Conservation (phyloP, 148 eudicot species). For the Gaultheria prostrata region DNA sequence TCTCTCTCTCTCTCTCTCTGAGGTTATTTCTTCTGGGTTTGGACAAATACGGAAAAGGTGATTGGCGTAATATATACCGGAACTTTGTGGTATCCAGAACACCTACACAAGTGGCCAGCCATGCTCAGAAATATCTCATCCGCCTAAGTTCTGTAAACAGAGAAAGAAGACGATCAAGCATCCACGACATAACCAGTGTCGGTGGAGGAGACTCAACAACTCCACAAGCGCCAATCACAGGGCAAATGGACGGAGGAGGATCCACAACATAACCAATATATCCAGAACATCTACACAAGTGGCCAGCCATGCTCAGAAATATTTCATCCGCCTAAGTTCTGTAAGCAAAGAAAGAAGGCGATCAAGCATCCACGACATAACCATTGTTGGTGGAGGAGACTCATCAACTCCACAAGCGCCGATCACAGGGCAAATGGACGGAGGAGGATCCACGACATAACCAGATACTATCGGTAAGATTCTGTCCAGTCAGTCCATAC, state of each 20-base stretch:
- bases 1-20: not conserved
- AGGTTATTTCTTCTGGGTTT: conserved; percentile 34
- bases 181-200: conserved; percentile 27
- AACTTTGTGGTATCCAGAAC: conserved; percentile 32
- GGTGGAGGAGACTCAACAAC: not conserved
- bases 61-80: conserved; percentile 30
- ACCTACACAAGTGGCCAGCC: conserved; percentile 42
- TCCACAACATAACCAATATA: not conserved
- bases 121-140: conserved; percentile 38
- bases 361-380: conserved; percentile 31
- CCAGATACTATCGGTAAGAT: too few relatives aligned
- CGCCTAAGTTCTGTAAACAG: conserved; percentile 9
- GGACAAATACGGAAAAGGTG: conserved; percentile 34
- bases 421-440: not conserved
- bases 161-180: conserved; percentile 20
- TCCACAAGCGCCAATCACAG: not conserved
- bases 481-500: too few relatives aligned
- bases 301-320: conserved; percentile 50
- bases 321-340: conserved; percentile 15
- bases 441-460: not conserved
- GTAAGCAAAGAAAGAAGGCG: conserved; percentile 13
- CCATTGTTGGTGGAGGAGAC: not conserved
- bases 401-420: not conserved
- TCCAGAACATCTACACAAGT: conserved; percentile 35
- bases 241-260: not conserved